Evolutionary conservation across 257 asterid genomes (phyloP).

Genomic region (Plantago ovata): DNA sequence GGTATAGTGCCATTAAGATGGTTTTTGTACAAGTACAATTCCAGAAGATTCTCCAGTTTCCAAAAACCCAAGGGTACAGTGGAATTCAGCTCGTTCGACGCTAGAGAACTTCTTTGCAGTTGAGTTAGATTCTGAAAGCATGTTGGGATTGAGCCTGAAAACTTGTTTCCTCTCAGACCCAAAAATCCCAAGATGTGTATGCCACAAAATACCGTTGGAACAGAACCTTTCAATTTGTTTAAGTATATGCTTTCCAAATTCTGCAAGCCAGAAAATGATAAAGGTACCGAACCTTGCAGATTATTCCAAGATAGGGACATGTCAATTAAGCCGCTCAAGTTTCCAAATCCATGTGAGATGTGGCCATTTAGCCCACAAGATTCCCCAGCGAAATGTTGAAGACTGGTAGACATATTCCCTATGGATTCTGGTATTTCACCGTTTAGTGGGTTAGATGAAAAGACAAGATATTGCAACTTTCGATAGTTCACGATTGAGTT

Average conservation of each 20-base stretch:
- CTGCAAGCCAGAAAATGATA: constrained; percentile 26
- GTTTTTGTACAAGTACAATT: too few species aligned
- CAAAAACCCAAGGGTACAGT: too few species aligned
- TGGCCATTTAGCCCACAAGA: constrained; percentile 28
- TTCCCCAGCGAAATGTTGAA: constrained; percentile 24
- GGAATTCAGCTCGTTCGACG: too few species aligned
- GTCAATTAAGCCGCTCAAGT: too few species aligned
- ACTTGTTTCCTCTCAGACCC: constrained; percentile 28
- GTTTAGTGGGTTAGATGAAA: constrained; percentile 29
- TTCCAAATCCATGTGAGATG: constrained; percentile 25
- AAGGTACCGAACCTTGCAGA: constrained; percentile 26
- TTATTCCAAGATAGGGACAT: constrained; percentile 26
- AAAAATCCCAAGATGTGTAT: constrained; percentile 27
- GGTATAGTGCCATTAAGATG: too few species aligned
- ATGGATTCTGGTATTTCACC: constrained; percentile 27
- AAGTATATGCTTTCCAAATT: constrained; percentile 32
- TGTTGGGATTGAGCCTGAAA: constrained; percentile 29
- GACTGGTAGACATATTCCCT: constrained; percentile 27
- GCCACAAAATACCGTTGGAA: constrained; percentile 28
- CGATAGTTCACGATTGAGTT: constrained; percentile 29
- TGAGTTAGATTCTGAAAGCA: constrained; percentile 26
- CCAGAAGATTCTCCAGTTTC: too few species aligned
- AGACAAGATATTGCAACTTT: constrained; percentile 25
- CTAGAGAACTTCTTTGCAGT: too few species aligned
- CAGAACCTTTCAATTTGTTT: constrained; percentile 24